Percentiles rank a stretch among this genome's conserved stretches.
Conservation (phyloP, 2,329 filamentous ascomycete genomes). For the Sporothrix variecibatus region DNA sequence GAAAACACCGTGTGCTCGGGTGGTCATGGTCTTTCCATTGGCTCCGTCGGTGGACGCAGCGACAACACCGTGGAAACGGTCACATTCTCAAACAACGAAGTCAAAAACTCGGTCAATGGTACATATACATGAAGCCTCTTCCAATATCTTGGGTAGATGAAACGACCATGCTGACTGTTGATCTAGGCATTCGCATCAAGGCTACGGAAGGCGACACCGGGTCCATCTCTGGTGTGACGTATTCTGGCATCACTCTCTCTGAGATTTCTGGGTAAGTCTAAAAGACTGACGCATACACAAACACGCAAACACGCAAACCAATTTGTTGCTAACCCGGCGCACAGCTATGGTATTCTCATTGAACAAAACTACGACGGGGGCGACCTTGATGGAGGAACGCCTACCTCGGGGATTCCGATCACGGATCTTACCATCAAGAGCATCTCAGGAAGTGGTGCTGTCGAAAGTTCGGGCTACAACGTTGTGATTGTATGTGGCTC, state of each 20-base stretch:
- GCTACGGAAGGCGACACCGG: slow-evolving; percentile 55
- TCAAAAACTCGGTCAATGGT: slow-evolving; percentile 27
- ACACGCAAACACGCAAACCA: not conserved
- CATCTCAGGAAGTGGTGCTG: slow-evolving; percentile 43
- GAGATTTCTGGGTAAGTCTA: slow-evolving; percentile 44
- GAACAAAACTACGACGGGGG: slow-evolving; percentile 60
- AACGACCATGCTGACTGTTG: not conserved
- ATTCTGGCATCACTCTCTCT: slow-evolving; percentile 52
- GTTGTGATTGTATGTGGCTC: slow-evolving; percentile 42
- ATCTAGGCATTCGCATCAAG: slow-evolving; percentile 55
- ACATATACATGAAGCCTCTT: not conserved
- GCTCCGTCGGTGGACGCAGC: slow-evolving; percentile 43
- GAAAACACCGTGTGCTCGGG: slow-evolving; percentile 49
- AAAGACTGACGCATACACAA: not conserved
- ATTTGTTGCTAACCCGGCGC: not conserved
- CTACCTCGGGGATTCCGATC: slow-evolving; percentile 44
- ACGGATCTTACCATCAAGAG: slow-evolving; percentile 49
- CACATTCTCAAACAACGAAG: slow-evolving; percentile 41
- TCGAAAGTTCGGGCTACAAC: slow-evolving; percentile 39
- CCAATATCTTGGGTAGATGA: not conserved
- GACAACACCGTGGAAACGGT: slow-evolving; percentile 58
- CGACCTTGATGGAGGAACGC: slow-evolving; percentile 38
- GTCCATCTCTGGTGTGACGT: slow-evolving; percentile 54
- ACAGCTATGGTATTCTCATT: slow-evolving; percentile 55
- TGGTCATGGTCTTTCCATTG: slow-evolving; percentile 60